Percentiles rank a stretch among this genome's conserved stretches.
Evolutionary conservation across 2,329 filamentous ascomycete species (phyloP).

Genomic region (Atkinsonella texensis): DNA sequence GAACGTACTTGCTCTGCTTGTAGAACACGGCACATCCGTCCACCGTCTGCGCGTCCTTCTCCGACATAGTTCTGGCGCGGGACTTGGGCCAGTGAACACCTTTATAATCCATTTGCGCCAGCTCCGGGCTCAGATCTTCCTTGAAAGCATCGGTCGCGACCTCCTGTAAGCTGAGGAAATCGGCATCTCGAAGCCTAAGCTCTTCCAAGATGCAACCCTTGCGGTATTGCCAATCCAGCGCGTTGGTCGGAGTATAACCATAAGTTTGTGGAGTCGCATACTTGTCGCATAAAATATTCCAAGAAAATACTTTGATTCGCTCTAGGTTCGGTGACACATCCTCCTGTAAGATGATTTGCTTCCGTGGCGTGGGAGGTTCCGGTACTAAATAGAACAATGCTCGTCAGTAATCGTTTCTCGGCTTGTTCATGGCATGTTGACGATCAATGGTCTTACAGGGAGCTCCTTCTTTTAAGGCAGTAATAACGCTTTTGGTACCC

Average conservation of each 20-base stretch:
- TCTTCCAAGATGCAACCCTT: conserved; percentile 74
- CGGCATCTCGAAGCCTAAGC: conserved; percentile 65
- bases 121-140: conserved; percentile 76
- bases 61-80: conserved; percentile 80
- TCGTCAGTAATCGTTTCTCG: conserved; percentile 6
- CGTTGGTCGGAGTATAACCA: conserved; percentile 76
- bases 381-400: conserved; percentile 44
- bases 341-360: conserved; percentile 66
- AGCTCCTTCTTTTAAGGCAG: conserved; percentile 69
- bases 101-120: conserved; percentile 83
- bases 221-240: conserved; percentile 78
- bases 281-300: conserved; percentile 92
- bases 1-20: conserved; percentile 86
- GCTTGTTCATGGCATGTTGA: not conserved
- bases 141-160: conserved; percentile 87
- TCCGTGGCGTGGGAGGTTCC: conserved; percentile 61
- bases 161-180: conserved; percentile 89
- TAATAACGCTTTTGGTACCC: conserved; percentile 76
- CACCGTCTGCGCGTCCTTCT: conserved; percentile 77
- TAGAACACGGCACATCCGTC: conserved; percentile 97
- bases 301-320: conserved; percentile 75
- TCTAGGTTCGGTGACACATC: conserved; percentile 49
- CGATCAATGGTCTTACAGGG: conserved; percentile 49
- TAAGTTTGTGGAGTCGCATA: conserved; percentile 78
- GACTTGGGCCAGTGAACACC: conserved; percentile 88